Percentiles rank a stretch among this genome's conserved stretches.
phyloP scores from a whole-genome alignment of 768 basidiomycete species.

The Pisolithus marmoratus region DNA sequence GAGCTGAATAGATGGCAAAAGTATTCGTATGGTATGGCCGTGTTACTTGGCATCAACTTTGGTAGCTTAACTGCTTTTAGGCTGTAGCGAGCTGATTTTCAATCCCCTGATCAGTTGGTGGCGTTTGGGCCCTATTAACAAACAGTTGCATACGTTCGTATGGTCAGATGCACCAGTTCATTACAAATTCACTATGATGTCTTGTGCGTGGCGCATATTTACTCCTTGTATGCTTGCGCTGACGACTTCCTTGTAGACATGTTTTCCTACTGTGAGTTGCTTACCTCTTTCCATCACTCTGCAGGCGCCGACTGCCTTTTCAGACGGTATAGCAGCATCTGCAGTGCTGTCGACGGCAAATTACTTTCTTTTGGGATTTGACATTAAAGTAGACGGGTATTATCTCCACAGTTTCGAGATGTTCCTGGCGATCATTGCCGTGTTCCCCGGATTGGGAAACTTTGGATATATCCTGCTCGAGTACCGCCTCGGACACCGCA shows the following conservation, averaged over 20 bases:
- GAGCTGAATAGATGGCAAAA: conserved; percentile 94
- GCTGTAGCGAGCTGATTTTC: conserved; percentile 45
- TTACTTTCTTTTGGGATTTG: conserved; percentile 69
- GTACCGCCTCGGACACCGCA: conserved; percentile 56
- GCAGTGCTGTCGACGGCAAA: conserved; percentile 65
- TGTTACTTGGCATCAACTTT: not conserved
- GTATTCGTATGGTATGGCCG: conserved; percentile 57
- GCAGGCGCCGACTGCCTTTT: not conserved
- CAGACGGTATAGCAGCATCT: conserved; percentile 56
- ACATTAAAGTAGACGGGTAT: conserved; percentile 66
- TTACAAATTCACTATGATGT: conserved; percentile 67
- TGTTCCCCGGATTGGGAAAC: conserved; percentile 72
- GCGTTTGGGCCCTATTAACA: conserved; percentile 74
- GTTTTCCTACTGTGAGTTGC: conserved; percentile 45
- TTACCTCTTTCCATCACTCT: not conserved
- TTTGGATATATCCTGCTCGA: conserved; percentile 67
- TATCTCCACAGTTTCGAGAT: conserved; percentile 80
- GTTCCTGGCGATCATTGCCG: conserved; percentile 67
- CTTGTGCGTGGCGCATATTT: conserved; percentile 32
- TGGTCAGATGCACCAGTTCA: conserved; percentile 77
- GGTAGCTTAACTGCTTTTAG: not conserved
- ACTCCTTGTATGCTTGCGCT: not conserved
- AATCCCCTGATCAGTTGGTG: conserved; percentile 79
- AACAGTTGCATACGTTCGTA: conserved; percentile 68
- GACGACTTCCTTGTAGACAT: conserved; percentile 28